Evolutionary conservation across 495 filamentous ascomycete genomes (phyloP), one percentile per base, ranked within the genome.

Genomic region (Recurvomyces mirabilis): DNA sequence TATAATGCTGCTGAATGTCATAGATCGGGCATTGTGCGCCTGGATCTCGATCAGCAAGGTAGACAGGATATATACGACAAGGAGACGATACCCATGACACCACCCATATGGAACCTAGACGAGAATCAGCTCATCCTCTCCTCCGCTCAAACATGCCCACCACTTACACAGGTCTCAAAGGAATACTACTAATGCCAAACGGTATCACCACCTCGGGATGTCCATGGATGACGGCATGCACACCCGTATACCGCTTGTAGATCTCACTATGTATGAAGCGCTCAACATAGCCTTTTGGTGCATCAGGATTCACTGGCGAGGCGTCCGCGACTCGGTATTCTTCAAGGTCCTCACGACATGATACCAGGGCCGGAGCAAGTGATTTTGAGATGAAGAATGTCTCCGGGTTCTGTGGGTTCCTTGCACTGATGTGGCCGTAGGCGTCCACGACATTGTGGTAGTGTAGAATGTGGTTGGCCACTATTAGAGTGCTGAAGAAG

Each of bases 1-100:
- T 46, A 33, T 58, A 59, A 43, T 58, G 52, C 35, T 52, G 45
- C 4, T 49, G 42, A 7, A 59, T 57, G 38, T 64, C 59, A 46
- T 49, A 65, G 11, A 63, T 49, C 0, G 61, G 63, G 11, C 53
- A 55, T 31, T 50, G 51, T 17, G 29, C 38, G 39, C 39, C 39
- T 42, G 14, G n/a, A 17, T n/a, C n/a, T n/a, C n/a, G n/a, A n/a
- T n/a, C n/a, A n/a, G n/a, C n/a, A n/a, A n/a, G n/a, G n/a, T n/a
- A n/a, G n/a, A n/a, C n/a, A n/a, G n/a, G n/a, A n/a, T n/a, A n/a
- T n/a, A n/a, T n/a, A n/a, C n/a, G n/a, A n/a, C n/a, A n/a, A n/a
- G n/a, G n/a, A n/a, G n/a, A n/a, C n/a, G n/a, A 11, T 42, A 59
- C 68, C 68, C 31, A 74, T 60, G 35, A 75, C 72, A 1, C 68